A percentile compares a stretch with the other conserved stretches of the same genome.
phyloP scores from a whole-genome alignment of 1,284 basidiomycete species.

The Salmacisia buchloeana region DNA sequence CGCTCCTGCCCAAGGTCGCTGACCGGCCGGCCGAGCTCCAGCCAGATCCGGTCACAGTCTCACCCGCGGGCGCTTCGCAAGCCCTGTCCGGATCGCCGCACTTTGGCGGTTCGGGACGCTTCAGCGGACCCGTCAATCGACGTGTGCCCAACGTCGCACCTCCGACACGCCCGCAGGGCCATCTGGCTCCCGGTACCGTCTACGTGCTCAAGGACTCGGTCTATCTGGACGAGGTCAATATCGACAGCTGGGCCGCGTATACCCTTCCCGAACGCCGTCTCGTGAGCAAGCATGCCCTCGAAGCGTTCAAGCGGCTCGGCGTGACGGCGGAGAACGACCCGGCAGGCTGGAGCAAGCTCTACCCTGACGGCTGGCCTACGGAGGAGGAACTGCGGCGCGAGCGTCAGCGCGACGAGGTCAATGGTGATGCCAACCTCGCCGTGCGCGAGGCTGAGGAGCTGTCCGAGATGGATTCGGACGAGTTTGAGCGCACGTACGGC shows the following conservation, averaged over 20 bases:
- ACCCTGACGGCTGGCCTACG: constrained; percentile 1
- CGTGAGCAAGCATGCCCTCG: constrained; percentile 3
- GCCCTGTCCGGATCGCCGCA: not conserved
- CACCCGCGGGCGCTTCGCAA: not conserved
- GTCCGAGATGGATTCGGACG: constrained; percentile 5
- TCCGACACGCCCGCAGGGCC: not conserved
- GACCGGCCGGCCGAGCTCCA: not conserved
- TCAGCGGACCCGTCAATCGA: not conserved
- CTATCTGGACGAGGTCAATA: constrained; percentile 7
- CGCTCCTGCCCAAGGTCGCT: not conserved
- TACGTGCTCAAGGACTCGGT: constrained; percentile 1
- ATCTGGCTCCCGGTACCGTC: constrained; percentile 1
- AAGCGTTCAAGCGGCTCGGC: constrained; percentile 4
- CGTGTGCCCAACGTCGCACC: not conserved
- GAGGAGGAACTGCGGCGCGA: not conserved
- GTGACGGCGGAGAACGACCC: not conserved
- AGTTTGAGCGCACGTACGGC: not conserved
- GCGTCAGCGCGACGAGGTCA: not conserved
- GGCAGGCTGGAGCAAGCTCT: constrained; percentile 1
- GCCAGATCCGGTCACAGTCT: not conserved
- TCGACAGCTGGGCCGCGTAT: not conserved
- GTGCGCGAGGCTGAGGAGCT: not conserved
- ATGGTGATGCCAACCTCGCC: not conserved
- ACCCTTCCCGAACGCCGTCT: not conserved
- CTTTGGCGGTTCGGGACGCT: not conserved